Conservation (phyloP, 495 filamentous ascomycete genomes). For the Podospora pseudocomata region DNA sequence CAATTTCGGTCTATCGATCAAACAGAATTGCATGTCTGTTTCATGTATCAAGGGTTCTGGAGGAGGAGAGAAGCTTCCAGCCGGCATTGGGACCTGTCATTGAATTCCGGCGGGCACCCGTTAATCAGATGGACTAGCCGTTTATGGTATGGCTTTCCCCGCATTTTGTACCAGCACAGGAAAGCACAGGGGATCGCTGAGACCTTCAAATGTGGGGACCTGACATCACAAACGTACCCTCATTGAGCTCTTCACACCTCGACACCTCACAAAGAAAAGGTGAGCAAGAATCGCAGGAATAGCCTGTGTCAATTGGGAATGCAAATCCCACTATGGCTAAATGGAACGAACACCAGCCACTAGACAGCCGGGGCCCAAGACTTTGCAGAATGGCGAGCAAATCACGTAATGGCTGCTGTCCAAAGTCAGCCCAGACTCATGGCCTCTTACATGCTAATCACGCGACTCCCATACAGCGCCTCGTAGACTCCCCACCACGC, state of each 20-base stretch:
- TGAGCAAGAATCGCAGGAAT: conserved; percentile 11
- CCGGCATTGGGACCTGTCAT: neutral
- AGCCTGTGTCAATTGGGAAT: conserved; percentile 25
- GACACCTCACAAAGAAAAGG: conserved; percentile 12
- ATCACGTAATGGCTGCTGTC: conserved; percentile 20
- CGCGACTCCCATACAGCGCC: conserved; percentile 29
- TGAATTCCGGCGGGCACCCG: conserved; percentile 4
- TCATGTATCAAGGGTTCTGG: neutral
- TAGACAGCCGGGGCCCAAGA: neutral
- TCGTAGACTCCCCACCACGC: conserved; percentile 19
- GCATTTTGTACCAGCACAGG: conserved; percentile 21
- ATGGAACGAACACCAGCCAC: conserved; percentile 16
- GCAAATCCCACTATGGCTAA: conserved; percentile 22
- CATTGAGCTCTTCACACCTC: neutral
- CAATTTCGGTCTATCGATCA: neutral
- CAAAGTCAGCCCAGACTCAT: conserved; percentile 26
- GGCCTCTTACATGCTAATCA: conserved; percentile 29
- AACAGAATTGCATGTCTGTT: neutral
- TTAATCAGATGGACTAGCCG: conserved; percentile 20
- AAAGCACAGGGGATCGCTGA: conserved; percentile 20
- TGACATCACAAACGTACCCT: conserved; percentile 31
- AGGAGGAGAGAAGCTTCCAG: conserved; percentile 9
- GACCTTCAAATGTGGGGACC: conserved; percentile 17
- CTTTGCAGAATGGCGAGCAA: neutral
- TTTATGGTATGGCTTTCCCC: conserved; percentile 28